These are phyloP conservation scores for Barnettozyma wickerhamii DNA, from an alignment of 805 yeast species.

Conservation along the genomic window DNA sequence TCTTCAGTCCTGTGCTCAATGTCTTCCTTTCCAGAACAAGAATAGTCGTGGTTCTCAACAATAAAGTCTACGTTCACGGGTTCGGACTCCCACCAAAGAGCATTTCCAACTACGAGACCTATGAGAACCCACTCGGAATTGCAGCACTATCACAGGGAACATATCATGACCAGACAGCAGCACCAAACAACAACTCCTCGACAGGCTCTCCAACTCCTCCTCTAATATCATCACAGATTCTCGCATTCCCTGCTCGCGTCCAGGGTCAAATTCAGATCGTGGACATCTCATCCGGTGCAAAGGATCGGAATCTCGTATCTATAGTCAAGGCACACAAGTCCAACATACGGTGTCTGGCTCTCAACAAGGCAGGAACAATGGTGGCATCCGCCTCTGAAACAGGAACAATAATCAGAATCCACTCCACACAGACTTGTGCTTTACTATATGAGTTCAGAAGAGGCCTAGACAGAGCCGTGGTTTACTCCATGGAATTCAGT, in stretches of 20 bases:
- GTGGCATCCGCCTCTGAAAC: constrained; percentile 79
- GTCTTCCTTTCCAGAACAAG: constrained; percentile 72
- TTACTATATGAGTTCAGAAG: constrained; percentile 82
- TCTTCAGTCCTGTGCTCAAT: constrained; percentile 68
- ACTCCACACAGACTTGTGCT: constrained; percentile 63
- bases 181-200: neutral
- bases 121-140: constrained; percentile 25
- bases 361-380: constrained; percentile 60
- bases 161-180: constrained; percentile 21
- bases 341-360: constrained; percentile 54
- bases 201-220: neutral
- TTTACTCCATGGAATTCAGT: constrained; percentile 81
- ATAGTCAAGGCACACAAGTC: constrained; percentile 77
- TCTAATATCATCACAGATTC: constrained; percentile 33
- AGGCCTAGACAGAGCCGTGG: constrained; percentile 80
- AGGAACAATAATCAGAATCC: constrained; percentile 77
- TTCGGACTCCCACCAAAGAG: constrained; percentile 76
- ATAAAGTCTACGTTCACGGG: constrained; percentile 69
- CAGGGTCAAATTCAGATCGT: constrained; percentile 79
- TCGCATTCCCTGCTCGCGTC: constrained; percentile 76
- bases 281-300: constrained; percentile 63
- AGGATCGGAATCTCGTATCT: constrained; percentile 57
- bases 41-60: constrained; percentile 66
- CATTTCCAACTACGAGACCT: constrained; percentile 31
- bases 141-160: constrained; percentile 25